Base-by-base conservation (phyloP, 2,329 filamentous ascomycete genomes). In the Fusarium begoniae region DNA sequence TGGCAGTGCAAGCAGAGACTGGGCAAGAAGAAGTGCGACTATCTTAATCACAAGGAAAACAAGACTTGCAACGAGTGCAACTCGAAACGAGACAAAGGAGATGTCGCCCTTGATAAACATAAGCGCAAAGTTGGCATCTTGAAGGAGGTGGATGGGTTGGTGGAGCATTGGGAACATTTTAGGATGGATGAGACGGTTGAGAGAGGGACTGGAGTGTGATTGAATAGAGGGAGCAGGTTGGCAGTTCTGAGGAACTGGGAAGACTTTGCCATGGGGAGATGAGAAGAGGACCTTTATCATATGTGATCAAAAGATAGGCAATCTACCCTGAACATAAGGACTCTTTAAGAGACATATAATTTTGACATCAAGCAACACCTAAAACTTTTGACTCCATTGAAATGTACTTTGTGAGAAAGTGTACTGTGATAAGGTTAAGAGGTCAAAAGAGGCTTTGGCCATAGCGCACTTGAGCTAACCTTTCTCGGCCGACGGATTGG, bases 161-260 rank as follows among this genome's bases (percentile, higher is more conserved):
- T 18, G 10, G 51, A 38, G 51, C 4, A n/a, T 13, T 54, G 20
- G 51, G 14, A 28, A 24, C 14, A 54, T 13, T 22, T 10, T 4
- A 8, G 26, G 5, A 8, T 4, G 1, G 3, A n/a, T 5, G 10
- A 20, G 2, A 3, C 6, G 8, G 10, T 5, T 9, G 8, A 17
- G 2, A 2, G 17, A 3, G 3, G 11, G 8, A 13, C 24, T 17
- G 1, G 20, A 22, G 32, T 3, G 3, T 17, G 3, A 22, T 13
- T 4, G 3, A 12, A 14, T 2, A 8, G 22, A 32, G 11, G 8
- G 3, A 5, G 13, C 15, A 9, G 7, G 8, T 1, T 3, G 8
- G 22, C 10, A 14, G 14, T 24, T 7, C 3, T 30, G 11, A 9
- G 13, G 12, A 11, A 11, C 9, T 15, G 4, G 14, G 15, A 28